Conservation (phyloP, 805 yeast genomes). For the Saccharomyces paradoxus region DNA sequence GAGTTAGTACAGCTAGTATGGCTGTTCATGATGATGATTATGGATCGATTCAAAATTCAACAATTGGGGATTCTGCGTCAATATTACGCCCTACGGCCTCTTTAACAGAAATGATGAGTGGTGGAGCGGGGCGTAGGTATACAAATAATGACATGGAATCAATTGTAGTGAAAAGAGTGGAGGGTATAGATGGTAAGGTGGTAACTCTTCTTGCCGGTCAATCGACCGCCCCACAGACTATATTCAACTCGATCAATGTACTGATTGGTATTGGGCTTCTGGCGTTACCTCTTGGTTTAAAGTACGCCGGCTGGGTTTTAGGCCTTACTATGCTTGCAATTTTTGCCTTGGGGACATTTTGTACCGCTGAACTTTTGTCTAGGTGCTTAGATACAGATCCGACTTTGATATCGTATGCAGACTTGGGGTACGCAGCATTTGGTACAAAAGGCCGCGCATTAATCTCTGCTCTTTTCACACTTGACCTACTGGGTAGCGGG, state of each 20-base stretch:
- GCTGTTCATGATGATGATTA: conserved; percentile 35
- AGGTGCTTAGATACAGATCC: conserved; percentile 73
- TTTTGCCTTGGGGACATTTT: conserved; percentile 62
- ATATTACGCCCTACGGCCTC: conserved; percentile 34
- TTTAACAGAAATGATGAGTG: conserved; percentile 36
- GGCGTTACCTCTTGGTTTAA: conserved; percentile 63
- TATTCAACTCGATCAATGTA: conserved; percentile 70
- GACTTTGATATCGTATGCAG: conserved; percentile 79
- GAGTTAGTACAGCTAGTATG: conserved; percentile 14
- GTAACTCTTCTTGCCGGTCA: conserved; percentile 72
- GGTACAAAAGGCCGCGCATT: conserved; percentile 68
- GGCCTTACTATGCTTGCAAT: conserved; percentile 52
- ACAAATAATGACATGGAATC: conserved; percentile 37
- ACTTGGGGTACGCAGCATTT: conserved; percentile 77
- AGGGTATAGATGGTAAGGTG: conserved; percentile 60
- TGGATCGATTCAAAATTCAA: conserved; percentile 27
- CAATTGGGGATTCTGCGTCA: conserved; percentile 27
- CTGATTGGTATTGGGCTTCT: conserved; percentile 69
- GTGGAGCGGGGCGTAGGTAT: conserved; percentile 32
- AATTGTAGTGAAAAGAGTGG: conserved; percentile 52
- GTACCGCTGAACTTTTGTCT: conserved; percentile 70
- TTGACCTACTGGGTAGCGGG: conserved; percentile 75
- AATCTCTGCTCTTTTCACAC: conserved; percentile 64
- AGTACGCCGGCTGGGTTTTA: conserved; percentile 59
- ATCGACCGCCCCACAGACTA: conserved; percentile 70